Base-by-base conservation (phyloP, 2,329 filamentous ascomycete genomes). In the Cladosporium sp. region DNA sequence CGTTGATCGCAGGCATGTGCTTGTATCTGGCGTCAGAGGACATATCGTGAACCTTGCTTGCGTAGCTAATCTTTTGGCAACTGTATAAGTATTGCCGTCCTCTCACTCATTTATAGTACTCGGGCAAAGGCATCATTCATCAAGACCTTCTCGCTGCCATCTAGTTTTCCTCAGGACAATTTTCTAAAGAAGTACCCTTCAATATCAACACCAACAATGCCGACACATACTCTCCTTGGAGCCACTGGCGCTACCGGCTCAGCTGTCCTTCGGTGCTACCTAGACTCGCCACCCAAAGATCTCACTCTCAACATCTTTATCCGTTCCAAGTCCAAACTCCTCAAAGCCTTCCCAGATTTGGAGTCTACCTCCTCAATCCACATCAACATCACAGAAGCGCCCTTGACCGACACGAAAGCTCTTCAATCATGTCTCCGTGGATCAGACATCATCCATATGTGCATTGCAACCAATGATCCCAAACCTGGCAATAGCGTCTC, bases 181-280 rank as follows among this genome's bases (percentile, higher is more conserved):
- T n/a, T n/a, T n/a, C n/a, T n/a, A n/a, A n/a, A n/a, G n/a, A n/a
- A n/a, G n/a, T n/a, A n/a, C n/a, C n/a, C n/a, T n/a, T n/a, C n/a
- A n/a, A n/a, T n/a, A n/a, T n/a, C n/a, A 47, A n/a, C 41, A 24
- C 8, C 8, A 3, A 24, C 41, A 47, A 72, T 72, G 71, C 69
- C 69, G 5, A 71, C 66, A 41, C 67, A 72, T 63, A 70, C 69
- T 21, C 66, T 72, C 10, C 69, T 73, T 10, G 72, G 72, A 14
- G 71, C 71, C 14, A 73, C 72, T 30, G 72, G 72, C 28, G 52
- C 66, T 2, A 73, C 72, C 15, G 72, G 72, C 34, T 67, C 70
- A n/a, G 71, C 71, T 26, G 65, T 72, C 41, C 60, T 73, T n/a
- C 65, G 66, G 3, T 67, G 52, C 41, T 67, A 71, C 14, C 67